A percentile compares a stretch with the other conserved stretches of the same genome.
Evolutionary conservation across 2,329 filamentous ascomycete genomes (phyloP).

Genomic region (Colletotrichum horii): DNA sequence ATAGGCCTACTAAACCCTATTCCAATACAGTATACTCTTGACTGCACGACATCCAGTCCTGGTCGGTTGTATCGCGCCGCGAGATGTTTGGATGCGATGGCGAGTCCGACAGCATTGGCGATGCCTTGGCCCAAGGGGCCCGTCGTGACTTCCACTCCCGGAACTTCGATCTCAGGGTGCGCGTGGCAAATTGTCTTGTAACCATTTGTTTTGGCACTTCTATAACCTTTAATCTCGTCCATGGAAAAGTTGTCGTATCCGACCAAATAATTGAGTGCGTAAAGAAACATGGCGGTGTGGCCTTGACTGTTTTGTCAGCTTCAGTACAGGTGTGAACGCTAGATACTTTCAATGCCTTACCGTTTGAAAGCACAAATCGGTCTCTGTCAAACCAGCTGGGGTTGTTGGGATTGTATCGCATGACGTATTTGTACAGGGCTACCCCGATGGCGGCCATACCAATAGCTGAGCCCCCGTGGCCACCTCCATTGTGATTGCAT

Average conservation of each 20-base stretch:
- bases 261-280: conserved; percentile 52
- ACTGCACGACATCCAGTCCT: conserved; percentile 51
- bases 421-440: conserved; percentile 61
- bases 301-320: conserved; percentile 25
- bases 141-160: conserved; percentile 62
- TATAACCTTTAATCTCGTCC: conserved; percentile 58
- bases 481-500: conserved; percentile 63
- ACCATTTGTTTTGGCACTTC: conserved; percentile 30
- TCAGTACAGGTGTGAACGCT: neutral
- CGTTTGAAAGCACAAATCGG: conserved; percentile 65
- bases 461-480: conserved; percentile 51
- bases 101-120: conserved; percentile 61
- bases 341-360: conserved; percentile 20
- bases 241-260: conserved; percentile 57
- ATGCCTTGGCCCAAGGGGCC: conserved; percentile 62
- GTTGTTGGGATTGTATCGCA: conserved; percentile 59
- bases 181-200: conserved; percentile 46
- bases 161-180: conserved; percentile 60
- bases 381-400: conserved; percentile 63
- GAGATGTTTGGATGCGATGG: conserved; percentile 60
- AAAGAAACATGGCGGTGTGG: conserved; percentile 56
- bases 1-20: too few relatives aligned
- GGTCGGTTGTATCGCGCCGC: conserved; percentile 54
- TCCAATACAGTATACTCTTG: conserved; percentile 58
- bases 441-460: conserved; percentile 42